Conservation (phyloP, 345 rosid species). For the Streptanthus diversifolius region DNA sequence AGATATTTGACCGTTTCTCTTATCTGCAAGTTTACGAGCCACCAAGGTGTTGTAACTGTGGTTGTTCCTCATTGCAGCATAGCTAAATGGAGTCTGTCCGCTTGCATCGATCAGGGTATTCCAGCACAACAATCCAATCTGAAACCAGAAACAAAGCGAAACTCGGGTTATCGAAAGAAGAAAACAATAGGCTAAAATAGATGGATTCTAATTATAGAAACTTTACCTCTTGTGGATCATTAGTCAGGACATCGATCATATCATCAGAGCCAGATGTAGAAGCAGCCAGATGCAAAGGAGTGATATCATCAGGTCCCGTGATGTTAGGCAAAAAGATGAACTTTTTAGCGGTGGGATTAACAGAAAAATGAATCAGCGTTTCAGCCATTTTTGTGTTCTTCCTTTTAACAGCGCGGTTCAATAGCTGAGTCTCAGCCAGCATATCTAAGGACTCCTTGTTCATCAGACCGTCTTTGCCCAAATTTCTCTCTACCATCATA, state of each 20-base stretch:
- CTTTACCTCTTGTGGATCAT: conserved; percentile 73
- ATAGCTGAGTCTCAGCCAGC: conserved; percentile 60
- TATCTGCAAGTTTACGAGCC: conserved; percentile 59
- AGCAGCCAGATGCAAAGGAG: conserved; percentile 86
- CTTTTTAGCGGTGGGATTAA: conserved; percentile 19
- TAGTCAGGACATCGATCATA: conserved; percentile 64
- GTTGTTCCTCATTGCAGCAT: conserved; percentile 63
- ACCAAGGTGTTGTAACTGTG: conserved; percentile 63
- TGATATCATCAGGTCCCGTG: conserved; percentile 64
- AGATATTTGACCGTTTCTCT: conserved; percentile 60
- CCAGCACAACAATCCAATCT: conserved; percentile 79
- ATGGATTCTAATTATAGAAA: background rate
- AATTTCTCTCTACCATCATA: conserved; percentile 55
- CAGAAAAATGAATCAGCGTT: conserved; percentile 46
- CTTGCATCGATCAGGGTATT: conserved; percentile 49
- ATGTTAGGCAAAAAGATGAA: conserved; percentile 59
- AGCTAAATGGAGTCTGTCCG: conserved; percentile 59
- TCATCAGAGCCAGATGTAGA: conserved; percentile 56
- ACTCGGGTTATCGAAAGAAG: background rate
- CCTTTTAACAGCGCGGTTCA: conserved; percentile 73
- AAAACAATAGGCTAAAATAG: background rate
- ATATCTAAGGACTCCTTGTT: conserved; percentile 44
- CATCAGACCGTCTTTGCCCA: conserved; percentile 34
- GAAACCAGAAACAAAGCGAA: background rate
- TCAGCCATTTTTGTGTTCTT: conserved; percentile 62